Conservation (phyloP, 2,329 filamentous ascomycete genomes). For the Helotiales sp. region DNA sequence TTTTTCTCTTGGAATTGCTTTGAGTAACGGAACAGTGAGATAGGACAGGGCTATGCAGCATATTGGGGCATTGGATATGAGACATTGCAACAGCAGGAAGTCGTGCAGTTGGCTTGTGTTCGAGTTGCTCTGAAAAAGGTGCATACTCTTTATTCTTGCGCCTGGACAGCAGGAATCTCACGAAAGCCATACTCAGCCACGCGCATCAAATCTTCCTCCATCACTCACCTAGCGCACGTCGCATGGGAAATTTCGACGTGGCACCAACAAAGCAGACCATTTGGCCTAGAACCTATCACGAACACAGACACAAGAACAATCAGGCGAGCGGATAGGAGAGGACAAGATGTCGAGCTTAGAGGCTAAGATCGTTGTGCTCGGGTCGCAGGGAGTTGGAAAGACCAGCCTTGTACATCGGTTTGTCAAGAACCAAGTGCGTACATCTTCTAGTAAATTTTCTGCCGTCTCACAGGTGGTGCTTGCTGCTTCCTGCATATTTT, state of each 20-base stretch:
- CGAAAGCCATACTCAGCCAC: neutral
- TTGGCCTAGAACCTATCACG: neutral
- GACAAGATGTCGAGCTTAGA: conserved; percentile 58
- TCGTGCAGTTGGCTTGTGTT: neutral
- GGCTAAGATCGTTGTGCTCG: conserved; percentile 81
- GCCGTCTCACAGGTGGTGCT: too few species aligned
- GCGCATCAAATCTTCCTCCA: neutral
- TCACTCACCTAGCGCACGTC: neutral
- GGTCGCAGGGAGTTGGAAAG: conserved; percentile 78
- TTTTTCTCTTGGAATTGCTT: neutral
- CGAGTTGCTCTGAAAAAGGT: too few species aligned
- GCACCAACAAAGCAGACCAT: neutral
- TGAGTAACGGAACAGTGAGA: neutral
- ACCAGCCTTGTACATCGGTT: conserved; percentile 76
- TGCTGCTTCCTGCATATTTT: too few species aligned
- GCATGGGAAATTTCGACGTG: neutral
- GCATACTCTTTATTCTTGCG: too few species aligned
- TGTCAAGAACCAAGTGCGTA: conserved; percentile 36
- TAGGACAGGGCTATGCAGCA: neutral
- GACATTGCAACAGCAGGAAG: conserved; percentile 16
- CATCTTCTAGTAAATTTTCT: too few species aligned
- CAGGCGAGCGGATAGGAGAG: neutral
- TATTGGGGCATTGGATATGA: conserved; percentile 19
- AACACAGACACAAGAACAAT: neutral
- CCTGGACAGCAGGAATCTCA: too few species aligned